Percentiles rank a stretch among this genome's conserved stretches.
Conservation (phyloP, 495 filamentous ascomycete genomes). For the Aspergillus nanangensis region DNA sequence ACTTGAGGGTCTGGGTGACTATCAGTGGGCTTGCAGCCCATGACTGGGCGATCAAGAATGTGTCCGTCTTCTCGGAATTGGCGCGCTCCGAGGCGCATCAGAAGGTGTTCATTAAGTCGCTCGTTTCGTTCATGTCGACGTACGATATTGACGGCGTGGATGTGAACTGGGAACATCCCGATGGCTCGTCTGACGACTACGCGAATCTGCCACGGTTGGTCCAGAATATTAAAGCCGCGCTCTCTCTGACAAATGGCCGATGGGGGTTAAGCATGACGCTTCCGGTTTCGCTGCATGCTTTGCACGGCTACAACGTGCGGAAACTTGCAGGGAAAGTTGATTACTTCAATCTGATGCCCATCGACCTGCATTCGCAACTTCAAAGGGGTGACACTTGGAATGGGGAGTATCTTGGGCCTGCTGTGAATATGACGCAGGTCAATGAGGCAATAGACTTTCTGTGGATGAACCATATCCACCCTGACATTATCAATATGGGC, state of each 20-base stretch:
- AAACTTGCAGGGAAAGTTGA: constrained; percentile 20
- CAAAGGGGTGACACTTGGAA: constrained; percentile 6
- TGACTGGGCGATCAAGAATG: background rate
- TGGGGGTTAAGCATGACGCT: constrained; percentile 33
- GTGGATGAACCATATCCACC: constrained; percentile 1
- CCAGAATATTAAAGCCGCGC: background rate
- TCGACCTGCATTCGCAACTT: constrained; percentile 45
- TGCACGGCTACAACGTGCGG: constrained; percentile 13
- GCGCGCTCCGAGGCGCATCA: background rate
- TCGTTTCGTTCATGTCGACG: background rate
- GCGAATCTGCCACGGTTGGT: constrained; percentile 27
- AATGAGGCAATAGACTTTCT: constrained; percentile 35
- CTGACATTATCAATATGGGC: background rate
- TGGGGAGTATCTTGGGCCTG: constrained; percentile 28
- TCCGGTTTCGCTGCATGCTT: constrained; percentile 42
- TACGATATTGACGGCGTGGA: constrained; percentile 2
- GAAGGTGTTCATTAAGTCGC: background rate
- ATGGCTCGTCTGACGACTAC: constrained; percentile 35
- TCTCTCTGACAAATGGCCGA: background rate
- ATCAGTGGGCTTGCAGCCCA: background rate
- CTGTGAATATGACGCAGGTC: constrained; percentile 57
- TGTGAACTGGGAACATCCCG: constrained; percentile 5
- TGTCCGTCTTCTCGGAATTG: background rate
- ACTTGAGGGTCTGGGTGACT: background rate
- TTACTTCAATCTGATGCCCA: constrained; percentile 51